These are phyloP conservation scores for Sungouiella blattae DNA, from an alignment of 805 yeast species.

Conservation along the genomic window DNA sequence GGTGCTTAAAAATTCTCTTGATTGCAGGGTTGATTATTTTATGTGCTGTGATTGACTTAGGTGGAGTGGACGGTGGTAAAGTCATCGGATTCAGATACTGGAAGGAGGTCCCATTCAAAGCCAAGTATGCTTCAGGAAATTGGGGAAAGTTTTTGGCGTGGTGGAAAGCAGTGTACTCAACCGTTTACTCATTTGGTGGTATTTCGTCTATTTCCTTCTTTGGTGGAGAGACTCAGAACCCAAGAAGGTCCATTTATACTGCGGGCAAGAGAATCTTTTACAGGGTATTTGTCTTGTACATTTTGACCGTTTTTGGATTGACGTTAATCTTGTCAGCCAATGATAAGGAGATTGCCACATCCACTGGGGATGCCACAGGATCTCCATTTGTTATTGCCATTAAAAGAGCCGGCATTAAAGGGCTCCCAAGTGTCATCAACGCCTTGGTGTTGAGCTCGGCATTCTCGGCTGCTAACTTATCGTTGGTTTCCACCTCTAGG, in stretches of 20 bases:
- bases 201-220: constrained; percentile 22
- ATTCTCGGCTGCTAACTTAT: constrained; percentile 34
- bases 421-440: constrained; percentile 34
- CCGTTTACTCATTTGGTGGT: constrained; percentile 37
- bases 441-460: constrained; percentile 40
- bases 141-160: constrained; percentile 24
- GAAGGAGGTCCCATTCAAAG: constrained; percentile 38
- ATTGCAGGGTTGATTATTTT: constrained; percentile 13
- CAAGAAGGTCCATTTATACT: constrained; percentile 27
- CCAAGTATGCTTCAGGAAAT: constrained; percentile 16
- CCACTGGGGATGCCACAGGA: constrained; percentile 27
- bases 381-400: constrained; percentile 43
- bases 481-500: constrained; percentile 28
- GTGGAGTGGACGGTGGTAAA: constrained; percentile 17
- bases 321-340: constrained; percentile 32
- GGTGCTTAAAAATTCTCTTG: constrained; percentile 21
- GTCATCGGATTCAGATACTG: constrained; percentile 36
- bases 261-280: constrained; percentile 29
- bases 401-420: constrained; percentile 28
- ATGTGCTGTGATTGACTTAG: constrained; percentile 2
- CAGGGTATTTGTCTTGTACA: constrained; percentile 27
- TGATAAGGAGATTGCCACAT: constrained; percentile 22
- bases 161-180: constrained; percentile 33
- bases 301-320: constrained; percentile 27
- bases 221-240: constrained; percentile 32